A percentile compares a stretch with the other conserved stretches of the same genome.
phyloP scores from a whole-genome alignment of 495 filamentous ascomycete genomes.

The Xylaria bambusicola region DNA sequence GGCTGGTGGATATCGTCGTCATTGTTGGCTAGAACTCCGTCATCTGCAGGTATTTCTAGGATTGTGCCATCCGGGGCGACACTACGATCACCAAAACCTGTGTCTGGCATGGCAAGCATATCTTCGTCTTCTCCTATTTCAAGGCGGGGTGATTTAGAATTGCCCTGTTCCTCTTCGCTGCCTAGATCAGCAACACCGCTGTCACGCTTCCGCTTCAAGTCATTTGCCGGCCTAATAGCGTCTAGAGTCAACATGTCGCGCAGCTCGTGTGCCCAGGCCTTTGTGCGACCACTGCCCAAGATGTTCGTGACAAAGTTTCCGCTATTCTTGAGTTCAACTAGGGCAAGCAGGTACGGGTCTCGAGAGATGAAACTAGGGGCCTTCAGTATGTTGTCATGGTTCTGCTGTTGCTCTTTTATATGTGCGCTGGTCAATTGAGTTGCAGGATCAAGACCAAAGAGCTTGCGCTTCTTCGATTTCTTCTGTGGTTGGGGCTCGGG shows the following conservation, averaged over 20 bases:
- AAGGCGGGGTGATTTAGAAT: slow-evolving; percentile 65
- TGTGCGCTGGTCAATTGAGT: slow-evolving; percentile 58
- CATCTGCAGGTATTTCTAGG: slow-evolving; percentile 66
- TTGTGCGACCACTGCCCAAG: slow-evolving; percentile 73
- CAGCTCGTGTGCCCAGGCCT: slow-evolving; percentile 87
- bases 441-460: slow-evolving; percentile 68
- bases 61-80: slow-evolving; percentile 56
- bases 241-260: slow-evolving; percentile 82
- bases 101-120: slow-evolving; percentile 44
- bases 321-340: slow-evolving; percentile 87
- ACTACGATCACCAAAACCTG: slow-evolving; percentile 52
- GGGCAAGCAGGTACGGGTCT: slow-evolving; percentile 78
- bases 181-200: slow-evolving; percentile 80
- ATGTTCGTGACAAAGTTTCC: slow-evolving; percentile 83
- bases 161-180: slow-evolving; percentile 60
- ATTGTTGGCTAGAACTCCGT: slow-evolving; percentile 49
- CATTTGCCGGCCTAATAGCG: slow-evolving; percentile 71
- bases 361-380: slow-evolving; percentile 77
- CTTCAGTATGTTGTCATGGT: slow-evolving; percentile 79
- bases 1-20: slow-evolving; percentile 56
- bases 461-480: slow-evolving; percentile 72
- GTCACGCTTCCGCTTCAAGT: slow-evolving; percentile 92
- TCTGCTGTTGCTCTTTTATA: slow-evolving; percentile 77
- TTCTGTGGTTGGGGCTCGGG: slow-evolving; percentile 64
- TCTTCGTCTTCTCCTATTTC: slow-evolving; percentile 68